Evolutionary conservation across 139 green algal genomes (phyloP).

Genomic region (Edaphochlamys debaryana): DNA sequence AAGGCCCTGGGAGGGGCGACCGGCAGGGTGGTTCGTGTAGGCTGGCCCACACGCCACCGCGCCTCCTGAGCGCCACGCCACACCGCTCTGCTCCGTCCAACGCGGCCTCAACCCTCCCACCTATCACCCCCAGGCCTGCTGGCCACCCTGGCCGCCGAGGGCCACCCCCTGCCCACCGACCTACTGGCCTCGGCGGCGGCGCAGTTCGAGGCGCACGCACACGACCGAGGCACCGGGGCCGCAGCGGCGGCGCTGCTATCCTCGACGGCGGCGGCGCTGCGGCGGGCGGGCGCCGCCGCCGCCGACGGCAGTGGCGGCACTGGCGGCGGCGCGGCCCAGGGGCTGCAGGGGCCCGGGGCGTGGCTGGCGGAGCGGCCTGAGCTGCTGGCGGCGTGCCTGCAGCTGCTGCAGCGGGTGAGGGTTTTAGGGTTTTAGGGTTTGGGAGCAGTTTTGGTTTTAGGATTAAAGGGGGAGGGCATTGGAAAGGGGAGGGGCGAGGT

Average conservation of each 20-base stretch:
- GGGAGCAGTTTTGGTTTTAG: no score
- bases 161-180: not conserved
- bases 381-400: conserved; percentile 13
- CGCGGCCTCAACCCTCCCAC: no score
- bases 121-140: conserved; percentile 27
- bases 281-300: not conserved
- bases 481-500: not conserved
- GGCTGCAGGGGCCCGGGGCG: no score
- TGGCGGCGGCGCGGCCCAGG: not conserved
- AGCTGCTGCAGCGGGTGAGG: conserved; percentile 12
- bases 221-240: not conserved
- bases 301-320: not conserved
- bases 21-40: no score
- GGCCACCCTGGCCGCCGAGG: not conserved
- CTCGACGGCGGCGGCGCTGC: not conserved
- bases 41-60: no score
- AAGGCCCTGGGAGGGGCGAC: no score
- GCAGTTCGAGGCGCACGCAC: not conserved
- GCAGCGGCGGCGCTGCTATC: conserved; percentile 13
- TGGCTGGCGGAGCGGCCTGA: not conserved
- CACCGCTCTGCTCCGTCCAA: no score
- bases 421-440: no score
- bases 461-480: not conserved
- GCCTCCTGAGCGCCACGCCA: no score
- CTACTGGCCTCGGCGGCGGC: conserved; percentile 23